Evolutionary conservation across 768 basidiomycete genomes (phyloP).

Genomic region (Neoboletus brunneissimus): DNA sequence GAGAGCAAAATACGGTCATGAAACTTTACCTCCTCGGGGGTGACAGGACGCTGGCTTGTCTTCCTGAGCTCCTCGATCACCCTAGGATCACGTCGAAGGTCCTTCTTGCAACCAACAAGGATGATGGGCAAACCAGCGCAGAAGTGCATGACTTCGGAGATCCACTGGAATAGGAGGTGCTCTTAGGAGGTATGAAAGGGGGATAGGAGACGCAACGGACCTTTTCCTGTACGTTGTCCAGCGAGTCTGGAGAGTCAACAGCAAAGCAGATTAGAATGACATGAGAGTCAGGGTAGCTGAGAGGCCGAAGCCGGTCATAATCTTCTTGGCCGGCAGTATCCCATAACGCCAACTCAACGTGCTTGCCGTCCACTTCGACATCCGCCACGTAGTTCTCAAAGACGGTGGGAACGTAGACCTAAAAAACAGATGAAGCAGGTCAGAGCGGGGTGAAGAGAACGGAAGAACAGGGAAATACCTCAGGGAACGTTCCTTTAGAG

Average conservation of each 20-base stretch:
- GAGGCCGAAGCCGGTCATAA: conserved; percentile 96
- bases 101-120: conserved; percentile 99
- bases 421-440: not conserved
- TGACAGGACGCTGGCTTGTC: conserved; percentile 93
- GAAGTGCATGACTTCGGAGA: conserved; percentile 98
- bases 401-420: conserved; percentile 99
- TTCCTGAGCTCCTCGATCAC: conserved; percentile 93
- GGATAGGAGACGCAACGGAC: conserved; percentile 42
- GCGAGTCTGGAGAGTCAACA: conserved; percentile 94
- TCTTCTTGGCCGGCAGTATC: conserved; percentile 99
- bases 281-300: conserved; percentile 99
- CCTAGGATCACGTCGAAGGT: conserved; percentile 88
- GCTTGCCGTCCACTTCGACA: conserved; percentile 97
- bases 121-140: conserved; percentile 93
- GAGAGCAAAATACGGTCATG: not conserved
- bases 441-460: not conserved
- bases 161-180: conserved; percentile 64
- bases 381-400: conserved; percentile 99
- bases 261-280: conserved; percentile 99
- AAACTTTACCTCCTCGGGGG: conserved; percentile 77
- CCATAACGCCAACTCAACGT: conserved; percentile 98
- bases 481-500: conserved; percentile 94
- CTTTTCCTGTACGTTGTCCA: conserved; percentile 99
- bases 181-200: conserved; percentile 9
- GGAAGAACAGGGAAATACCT: conserved; percentile 47